Evolutionary conservation across 352 stramenopile genomes (phyloP), one percentile per base, ranked within the genome.

Genomic region (Phytopythium ostracodes): DNA sequence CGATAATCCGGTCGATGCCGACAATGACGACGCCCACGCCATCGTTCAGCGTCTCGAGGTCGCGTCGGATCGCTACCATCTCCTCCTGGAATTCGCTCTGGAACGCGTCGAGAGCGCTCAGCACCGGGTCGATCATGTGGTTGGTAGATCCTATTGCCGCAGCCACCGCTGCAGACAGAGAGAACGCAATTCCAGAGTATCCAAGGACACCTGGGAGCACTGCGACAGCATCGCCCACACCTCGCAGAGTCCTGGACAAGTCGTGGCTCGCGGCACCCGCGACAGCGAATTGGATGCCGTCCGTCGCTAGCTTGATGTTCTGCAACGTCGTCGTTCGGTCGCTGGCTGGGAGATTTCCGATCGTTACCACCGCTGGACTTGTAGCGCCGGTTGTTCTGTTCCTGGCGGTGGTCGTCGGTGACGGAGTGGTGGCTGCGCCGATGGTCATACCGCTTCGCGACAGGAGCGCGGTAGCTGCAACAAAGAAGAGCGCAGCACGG

Each of bases 281-380:
- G 4, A 84, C 60, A 9, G 75, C 75, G 38, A 79, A 58, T 25
- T 81, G 75, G 40, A 84, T 72, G 8, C 75, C 75, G 59, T 84
- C 75, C 1, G 75, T 81, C 12, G 72, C 65, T 0, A 54, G 31
- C 62, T 84, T 84, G 61, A 84, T 59, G 27, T 70, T 77, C 40
- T 47, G 18, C 18, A 84, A 47, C 1, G 70, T 55, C 20, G 68
- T 59, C 0, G 53, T 27, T 11, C 70, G 62, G 0, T 56, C 47
- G 1, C 20, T 17, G 3, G 54, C 27, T 11, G 65, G 52, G 3
- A 67, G 18, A 2, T 77, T 59, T 10, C 38, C 60, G 50, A 81
- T 66, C 9, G 56, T 66, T 40, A 70, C 46, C 9, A 82, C 65
- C 7, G 68, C 71, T 7, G 60, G 64, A 9, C 42, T 47, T 24